Percentiles rank a stretch among this genome's conserved stretches.
phyloP scores from a whole-genome alignment of 2,329 filamentous ascomycete genomes.

The Cercospora sp. region DNA sequence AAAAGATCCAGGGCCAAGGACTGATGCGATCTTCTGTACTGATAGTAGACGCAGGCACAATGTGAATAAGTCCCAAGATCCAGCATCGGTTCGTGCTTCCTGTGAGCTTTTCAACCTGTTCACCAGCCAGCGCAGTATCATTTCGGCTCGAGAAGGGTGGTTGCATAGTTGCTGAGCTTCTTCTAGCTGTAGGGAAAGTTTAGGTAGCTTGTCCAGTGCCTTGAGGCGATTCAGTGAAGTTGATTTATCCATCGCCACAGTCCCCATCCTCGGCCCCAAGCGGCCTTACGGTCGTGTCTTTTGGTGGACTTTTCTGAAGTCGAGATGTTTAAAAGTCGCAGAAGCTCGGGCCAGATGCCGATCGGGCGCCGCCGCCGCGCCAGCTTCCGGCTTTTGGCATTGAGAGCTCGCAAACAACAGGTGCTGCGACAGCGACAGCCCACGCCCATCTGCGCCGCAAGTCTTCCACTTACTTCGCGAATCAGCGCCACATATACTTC shows the following conservation, averaged over 20 bases:
- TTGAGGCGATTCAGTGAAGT: conserved; percentile 43
- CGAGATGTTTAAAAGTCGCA: conserved; percentile 5
- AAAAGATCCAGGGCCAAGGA: conserved; percentile 70
- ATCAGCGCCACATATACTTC: not conserved
- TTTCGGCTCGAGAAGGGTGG: conserved; percentile 50
- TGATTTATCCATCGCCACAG: conserved; percentile 25
- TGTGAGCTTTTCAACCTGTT: conserved; percentile 56
- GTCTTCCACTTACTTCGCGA: not conserved
- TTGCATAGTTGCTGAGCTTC: conserved; percentile 36
- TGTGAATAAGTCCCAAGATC: conserved; percentile 60
- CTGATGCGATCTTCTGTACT: conserved; percentile 66
- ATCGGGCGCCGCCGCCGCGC: not conserved
- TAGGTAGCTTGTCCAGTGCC: conserved; percentile 39
- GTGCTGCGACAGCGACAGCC: not conserved
- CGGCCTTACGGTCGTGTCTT: not conserved
- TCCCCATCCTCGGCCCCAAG: conserved; percentile 17
- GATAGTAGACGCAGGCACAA: conserved; percentile 66
- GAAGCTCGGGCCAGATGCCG: conserved; percentile 12
- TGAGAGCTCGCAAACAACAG: conserved; percentile 4
- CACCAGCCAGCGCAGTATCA: conserved; percentile 66
- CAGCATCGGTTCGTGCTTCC: conserved; percentile 46
- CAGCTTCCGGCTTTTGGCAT: conserved; percentile 7
- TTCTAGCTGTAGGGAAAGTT: conserved; percentile 31
- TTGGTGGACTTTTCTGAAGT: conserved; percentile 16
- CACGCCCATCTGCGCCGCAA: not conserved